Conservation (phyloP, 345 rosid genomes). For the Clarkia xantiana region DNA sequence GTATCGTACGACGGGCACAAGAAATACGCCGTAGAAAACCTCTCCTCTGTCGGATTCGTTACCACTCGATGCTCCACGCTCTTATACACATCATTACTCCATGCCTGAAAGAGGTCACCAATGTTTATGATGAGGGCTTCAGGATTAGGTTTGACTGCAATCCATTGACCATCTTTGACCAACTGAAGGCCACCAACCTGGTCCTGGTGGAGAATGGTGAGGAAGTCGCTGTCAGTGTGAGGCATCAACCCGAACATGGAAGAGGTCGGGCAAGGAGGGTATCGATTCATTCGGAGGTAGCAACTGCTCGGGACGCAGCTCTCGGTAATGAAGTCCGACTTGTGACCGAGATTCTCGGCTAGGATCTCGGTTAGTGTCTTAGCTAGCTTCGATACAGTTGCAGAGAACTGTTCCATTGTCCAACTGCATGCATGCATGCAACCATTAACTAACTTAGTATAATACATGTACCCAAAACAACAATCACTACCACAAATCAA, state of each 20-base stretch:
- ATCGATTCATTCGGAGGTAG: constrained; percentile 71
- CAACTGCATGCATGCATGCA: constrained; percentile 37
- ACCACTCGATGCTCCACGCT: constrained; percentile 77
- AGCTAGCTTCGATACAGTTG: constrained; percentile 46
- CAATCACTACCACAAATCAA: no score
- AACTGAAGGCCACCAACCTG: constrained; percentile 85
- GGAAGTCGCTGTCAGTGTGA: constrained; percentile 94
- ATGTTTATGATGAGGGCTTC: constrained; percentile 66
- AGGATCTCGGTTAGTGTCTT: constrained; percentile 44
- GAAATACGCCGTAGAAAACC: constrained; percentile 88
- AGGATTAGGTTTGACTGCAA: constrained; percentile 77
- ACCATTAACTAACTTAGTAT: no score
- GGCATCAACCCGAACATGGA: constrained; percentile 64
- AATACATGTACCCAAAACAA: neutral
- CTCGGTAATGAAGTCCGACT: constrained; percentile 41
- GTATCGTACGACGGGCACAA: constrained; percentile 72
- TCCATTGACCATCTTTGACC: constrained; percentile 66
- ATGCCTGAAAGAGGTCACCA: constrained; percentile 95
- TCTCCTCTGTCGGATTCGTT: constrained; percentile 50
- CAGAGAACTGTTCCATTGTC: constrained; percentile 51
- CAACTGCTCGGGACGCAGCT: constrained; percentile 64
- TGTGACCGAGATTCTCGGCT: constrained; percentile 45
- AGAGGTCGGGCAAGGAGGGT: constrained; percentile 65
- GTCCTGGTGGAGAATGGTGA: constrained; percentile 78
- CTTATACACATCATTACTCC: constrained; percentile 86